Conservation (phyloP, 805 yeast species). For the Nakazawaea wyomingensis region DNA sequence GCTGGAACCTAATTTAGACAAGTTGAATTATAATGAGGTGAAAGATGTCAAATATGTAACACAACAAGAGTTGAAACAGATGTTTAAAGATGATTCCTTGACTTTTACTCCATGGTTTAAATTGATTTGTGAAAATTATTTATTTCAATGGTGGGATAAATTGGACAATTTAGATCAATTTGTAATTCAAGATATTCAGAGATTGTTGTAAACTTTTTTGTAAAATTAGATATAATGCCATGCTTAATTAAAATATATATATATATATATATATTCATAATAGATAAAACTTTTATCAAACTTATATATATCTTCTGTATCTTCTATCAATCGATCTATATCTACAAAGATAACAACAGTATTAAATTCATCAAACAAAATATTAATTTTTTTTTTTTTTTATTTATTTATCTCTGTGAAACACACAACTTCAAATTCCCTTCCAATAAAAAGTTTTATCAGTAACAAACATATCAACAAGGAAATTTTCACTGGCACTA, state of each 20-base stretch:
- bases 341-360: too few species aligned
- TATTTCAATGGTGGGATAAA: conserved; percentile 92
- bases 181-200: conserved; percentile 40
- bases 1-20: conserved; percentile 40
- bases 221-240: conserved; percentile 20
- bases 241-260: background rate
- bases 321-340: too few species aligned
- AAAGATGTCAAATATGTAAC: conserved; percentile 74
- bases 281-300: background rate
- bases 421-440: conserved; percentile 18
- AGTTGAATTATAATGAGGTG: conserved; percentile 76
- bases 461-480: conserved; percentile 3
- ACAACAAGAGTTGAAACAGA: conserved; percentile 55
- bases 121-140: conserved; percentile 83
- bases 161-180: conserved; percentile 53
- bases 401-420: too few species aligned
- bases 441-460: conserved; percentile 13
- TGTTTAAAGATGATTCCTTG: conserved; percentile 63
- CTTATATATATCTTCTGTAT: too few species aligned
- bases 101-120: conserved; percentile 98
- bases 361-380: too few species aligned
- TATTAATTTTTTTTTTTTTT: too few species aligned
- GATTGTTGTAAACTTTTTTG: conserved; percentile 30
- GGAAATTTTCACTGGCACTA: conserved; percentile 11
- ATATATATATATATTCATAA: background rate